Conservation (phyloP, 176 grass and related monocot genomes). For the Leersia perrieri region DNA sequence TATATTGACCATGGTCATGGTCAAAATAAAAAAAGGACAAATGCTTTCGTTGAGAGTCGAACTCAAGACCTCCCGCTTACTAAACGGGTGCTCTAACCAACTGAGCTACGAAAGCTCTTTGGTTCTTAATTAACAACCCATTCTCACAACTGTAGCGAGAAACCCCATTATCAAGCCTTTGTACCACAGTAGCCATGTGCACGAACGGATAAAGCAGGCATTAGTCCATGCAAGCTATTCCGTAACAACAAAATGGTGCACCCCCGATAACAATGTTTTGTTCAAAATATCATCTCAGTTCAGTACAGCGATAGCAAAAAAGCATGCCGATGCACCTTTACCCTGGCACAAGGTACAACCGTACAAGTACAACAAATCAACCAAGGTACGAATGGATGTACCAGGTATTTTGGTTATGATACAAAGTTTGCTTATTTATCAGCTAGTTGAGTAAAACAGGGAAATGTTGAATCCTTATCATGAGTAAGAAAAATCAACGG, state of each 20-base stretch:
- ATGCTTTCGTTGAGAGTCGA: conserved; percentile 67
- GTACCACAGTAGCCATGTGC: too few species aligned
- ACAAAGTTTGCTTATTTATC: conserved; percentile 49
- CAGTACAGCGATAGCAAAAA: conserved; percentile 7
- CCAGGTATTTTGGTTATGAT: conserved; percentile 1
- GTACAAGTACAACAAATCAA: conserved; percentile 3
- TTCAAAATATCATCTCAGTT: background rate
- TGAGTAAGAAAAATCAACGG: conserved; percentile 45
- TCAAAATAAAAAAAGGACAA: too few species aligned
- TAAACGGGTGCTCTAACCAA: conserved; percentile 97
- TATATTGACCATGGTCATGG: too few species aligned
- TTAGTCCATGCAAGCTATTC: background rate
- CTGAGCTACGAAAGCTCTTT: conserved; percentile 66
- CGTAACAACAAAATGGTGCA: background rate
- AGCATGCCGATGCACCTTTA: background rate
- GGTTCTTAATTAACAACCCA: too few species aligned
- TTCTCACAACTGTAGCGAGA: too few species aligned
- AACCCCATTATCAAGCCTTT: too few species aligned
- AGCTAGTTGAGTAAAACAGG: conserved; percentile 13
- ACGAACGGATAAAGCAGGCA: too few species aligned
- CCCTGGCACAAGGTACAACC: conserved; percentile 5
- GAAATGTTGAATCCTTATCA: background rate
- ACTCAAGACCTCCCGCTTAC: conserved; percentile 97
- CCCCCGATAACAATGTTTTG: background rate
- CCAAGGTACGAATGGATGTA: conserved; percentile 23